phyloP scores from a whole-genome alignment of 2,329 filamentous ascomycete species.

The Coniochaeta sp. region DNA sequence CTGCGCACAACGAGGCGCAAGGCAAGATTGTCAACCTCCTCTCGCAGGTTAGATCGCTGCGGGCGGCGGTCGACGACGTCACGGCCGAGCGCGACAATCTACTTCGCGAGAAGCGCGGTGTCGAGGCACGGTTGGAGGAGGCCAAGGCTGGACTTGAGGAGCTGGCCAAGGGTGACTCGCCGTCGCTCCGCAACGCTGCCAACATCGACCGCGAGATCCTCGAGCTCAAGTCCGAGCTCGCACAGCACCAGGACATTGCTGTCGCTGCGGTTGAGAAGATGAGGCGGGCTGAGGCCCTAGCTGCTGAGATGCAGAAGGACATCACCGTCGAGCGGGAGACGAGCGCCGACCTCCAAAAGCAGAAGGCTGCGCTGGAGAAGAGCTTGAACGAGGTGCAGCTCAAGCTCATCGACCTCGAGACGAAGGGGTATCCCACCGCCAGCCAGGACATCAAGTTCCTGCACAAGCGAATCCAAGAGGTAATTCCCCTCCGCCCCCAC shows the following conservation, averaged over 20 bases:
- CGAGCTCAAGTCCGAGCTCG: slow-evolving; percentile 79
- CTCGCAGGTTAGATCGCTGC: slow-evolving; percentile 79
- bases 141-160: slow-evolving; percentile 85
- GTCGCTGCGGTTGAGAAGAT: slow-evolving; percentile 94
- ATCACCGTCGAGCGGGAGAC: slow-evolving; percentile 79
- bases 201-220: slow-evolving; percentile 83
- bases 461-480: slow-evolving; percentile 91
- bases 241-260: slow-evolving; percentile 89
- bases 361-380: slow-evolving; percentile 87
- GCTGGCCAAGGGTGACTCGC: slow-evolving; percentile 75
- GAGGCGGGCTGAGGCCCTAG: slow-evolving; percentile 83
- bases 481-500: slow-evolving; percentile 41
- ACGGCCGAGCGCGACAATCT: slow-evolving; percentile 79
- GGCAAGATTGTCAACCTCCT: slow-evolving; percentile 85
- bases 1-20: slow-evolving; percentile 91
- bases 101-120: slow-evolving; percentile 79
- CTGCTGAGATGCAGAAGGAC: slow-evolving; percentile 87
- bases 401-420: slow-evolving; percentile 85
- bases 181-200: slow-evolving; percentile 83
- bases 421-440: slow-evolving; percentile 89
- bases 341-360: slow-evolving; percentile 75
- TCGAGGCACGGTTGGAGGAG: slow-evolving; percentile 80
- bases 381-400: slow-evolving; percentile 84
- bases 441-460: slow-evolving; percentile 95
- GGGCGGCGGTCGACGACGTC: slow-evolving; percentile 79